Evolutionary conservation across 768 basidiomycete genomes (phyloP).

Genomic region (Tricholoma hemisulphureum): DNA sequence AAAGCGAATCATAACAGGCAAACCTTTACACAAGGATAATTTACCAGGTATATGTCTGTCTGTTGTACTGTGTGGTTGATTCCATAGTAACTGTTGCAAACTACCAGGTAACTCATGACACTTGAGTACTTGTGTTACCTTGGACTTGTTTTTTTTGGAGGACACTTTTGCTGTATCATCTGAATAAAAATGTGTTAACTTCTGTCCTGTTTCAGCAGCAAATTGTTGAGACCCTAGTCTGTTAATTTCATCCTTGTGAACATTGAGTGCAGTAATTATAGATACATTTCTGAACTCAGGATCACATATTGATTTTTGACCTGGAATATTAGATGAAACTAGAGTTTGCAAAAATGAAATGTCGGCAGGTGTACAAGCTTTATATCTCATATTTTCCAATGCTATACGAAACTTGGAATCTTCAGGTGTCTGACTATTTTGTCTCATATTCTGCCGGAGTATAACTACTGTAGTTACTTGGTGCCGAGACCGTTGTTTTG

Average conservation of each 20-base stretch:
- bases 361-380: slow-evolving; percentile 37
- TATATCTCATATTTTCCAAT: slow-evolving; percentile 39
- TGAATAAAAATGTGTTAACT: too few species aligned
- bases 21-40: too few species aligned
- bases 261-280: slow-evolving; percentile 35
- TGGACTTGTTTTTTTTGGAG: background rate
- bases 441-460: too few species aligned
- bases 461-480: too few species aligned
- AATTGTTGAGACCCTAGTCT: slow-evolving; percentile 22
- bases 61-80: too few species aligned
- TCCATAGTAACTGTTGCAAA: slow-evolving; percentile 5
- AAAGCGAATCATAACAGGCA: too few species aligned
- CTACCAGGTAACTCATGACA: background rate
- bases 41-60: too few species aligned
- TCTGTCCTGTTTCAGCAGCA: slow-evolving; percentile 25
- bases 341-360: slow-evolving; percentile 29
- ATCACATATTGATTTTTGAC: slow-evolving; percentile 1
- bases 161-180: slow-evolving; percentile 7
- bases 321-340: slow-evolving; percentile 14
- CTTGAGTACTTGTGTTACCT: background rate
- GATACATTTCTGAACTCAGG: slow-evolving; percentile 28
- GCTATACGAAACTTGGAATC: slow-evolving; percentile 24
- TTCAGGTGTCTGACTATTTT: too few species aligned
- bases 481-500: slow-evolving; percentile 25
- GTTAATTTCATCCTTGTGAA: slow-evolving; percentile 37